Evolutionary conservation across 805 yeast species (phyloP), one percentile per base, ranked within the genome.

Genomic region (Metschnikowia amazonensis): DNA sequence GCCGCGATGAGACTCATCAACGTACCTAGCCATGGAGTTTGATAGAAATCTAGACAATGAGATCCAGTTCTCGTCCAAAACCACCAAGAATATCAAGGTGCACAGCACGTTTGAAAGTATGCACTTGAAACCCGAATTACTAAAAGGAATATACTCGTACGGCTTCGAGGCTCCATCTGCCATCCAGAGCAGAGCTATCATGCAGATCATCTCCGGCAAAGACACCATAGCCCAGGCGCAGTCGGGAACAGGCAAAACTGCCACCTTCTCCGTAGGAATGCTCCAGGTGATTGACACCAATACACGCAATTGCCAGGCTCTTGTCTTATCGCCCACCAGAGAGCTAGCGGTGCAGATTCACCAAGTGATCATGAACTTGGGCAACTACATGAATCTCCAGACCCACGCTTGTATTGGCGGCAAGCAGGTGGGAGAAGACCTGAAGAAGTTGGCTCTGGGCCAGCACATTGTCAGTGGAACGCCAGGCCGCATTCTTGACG

Each of bases 191-290:
- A 82, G 99, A 69, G 99, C 98, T 53, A 94, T 94, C 59, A 75
- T 86, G 71, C 99, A 95, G 67, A 90, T 94, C 68, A 85, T 89
- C 60, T 84, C 82, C 63, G 97, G 97, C 46, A 83, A 89, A 69
- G 99, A 94, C 69, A 95, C 90, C 44, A 81, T 94, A 53, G 99
- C 99, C 50, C 99, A 94, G 74, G 98, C 99, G 48, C 99, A 94
- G 73, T 89, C 97, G 30, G 99, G 99, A 71, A 94, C 99, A 41
- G 99, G 99, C 72, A 94, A 94, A 75, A 94, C 99, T 24, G 99
- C 98, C 54, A 94, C 99, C 39, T 94, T 94, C 76, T 79, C 97
- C 53, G 92, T 94, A 56, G 92, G 96, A 21, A 86, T 89, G 76
- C 74, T 94, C 54, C 95, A 94, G 70, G 86, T 80, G 52, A 79